A percentile compares a stretch with the other conserved stretches of the same genome.
Evolutionary conservation across 2,329 filamentous ascomycete species (phyloP).

Genomic region (Moelleriella libera): DNA sequence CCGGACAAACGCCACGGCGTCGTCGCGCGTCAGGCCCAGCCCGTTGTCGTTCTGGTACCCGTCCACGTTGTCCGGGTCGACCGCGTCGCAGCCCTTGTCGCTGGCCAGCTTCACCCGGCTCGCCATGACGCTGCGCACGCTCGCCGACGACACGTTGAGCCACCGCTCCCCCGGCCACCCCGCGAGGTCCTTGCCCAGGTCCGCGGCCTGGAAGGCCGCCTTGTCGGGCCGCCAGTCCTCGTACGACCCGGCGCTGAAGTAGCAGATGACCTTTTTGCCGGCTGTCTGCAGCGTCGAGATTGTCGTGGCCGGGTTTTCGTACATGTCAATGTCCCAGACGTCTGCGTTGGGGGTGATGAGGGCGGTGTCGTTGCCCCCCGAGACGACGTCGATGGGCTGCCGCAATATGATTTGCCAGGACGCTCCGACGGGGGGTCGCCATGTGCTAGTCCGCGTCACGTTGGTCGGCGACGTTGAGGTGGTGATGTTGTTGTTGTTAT

Average conservation of each 20-base stretch:
- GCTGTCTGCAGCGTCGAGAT: conserved; percentile 42
- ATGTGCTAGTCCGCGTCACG: conserved; percentile 11
- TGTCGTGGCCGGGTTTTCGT: conserved; percentile 29
- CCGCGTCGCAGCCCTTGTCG: conserved; percentile 50
- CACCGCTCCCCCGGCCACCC: conserved; percentile 55
- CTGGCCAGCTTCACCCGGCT: conserved; percentile 42
- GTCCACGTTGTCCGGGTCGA: conserved; percentile 61
- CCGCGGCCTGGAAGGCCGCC: conserved; percentile 33
- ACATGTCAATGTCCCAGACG: conserved; percentile 36
- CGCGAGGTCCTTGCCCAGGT: conserved; percentile 43
- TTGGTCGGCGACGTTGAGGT: conserved; percentile 2
- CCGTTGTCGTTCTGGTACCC: conserved; percentile 52
- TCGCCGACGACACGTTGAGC: conserved; percentile 42
- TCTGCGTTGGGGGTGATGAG: conserved; percentile 29
- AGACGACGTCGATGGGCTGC: conserved; percentile 21
- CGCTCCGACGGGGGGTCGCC: conserved; percentile 36
- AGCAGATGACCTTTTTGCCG: conserved; percentile 54
- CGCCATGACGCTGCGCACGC: conserved; percentile 52
- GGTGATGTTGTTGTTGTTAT: conserved; percentile 10
- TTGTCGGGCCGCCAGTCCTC: conserved; percentile 50
- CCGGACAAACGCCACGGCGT: conserved; percentile 43
- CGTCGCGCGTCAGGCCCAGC: conserved; percentile 33
- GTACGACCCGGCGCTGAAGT: conserved; percentile 56
- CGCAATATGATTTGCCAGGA: conserved; percentile 50
- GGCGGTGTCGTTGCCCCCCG: too few species aligned